Evolutionary conservation across 2,329 filamentous ascomycete genomes (phyloP), one percentile per base, ranked within the genome.

Genomic region (Talaromyces rugulosus): DNA sequence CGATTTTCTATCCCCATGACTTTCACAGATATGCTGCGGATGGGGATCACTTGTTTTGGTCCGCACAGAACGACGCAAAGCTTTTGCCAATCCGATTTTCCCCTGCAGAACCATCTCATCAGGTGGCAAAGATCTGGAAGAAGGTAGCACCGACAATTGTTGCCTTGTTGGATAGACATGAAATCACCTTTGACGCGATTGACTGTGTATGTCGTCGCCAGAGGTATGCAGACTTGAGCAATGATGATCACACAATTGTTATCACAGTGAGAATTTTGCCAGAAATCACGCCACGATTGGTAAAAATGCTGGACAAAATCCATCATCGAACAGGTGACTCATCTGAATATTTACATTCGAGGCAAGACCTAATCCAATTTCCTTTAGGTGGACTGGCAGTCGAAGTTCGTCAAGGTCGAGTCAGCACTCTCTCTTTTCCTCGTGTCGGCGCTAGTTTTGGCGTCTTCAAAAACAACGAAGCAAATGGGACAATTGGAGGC

Each of bases 201-300:
- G 61, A 62, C 16, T 62, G 51, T 53, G 30, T 56, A 1, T 53
- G 57, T 23, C 55, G 53, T 30, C 56, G 51, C 2, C 57, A 44
- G 27, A n/a, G 23, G 4, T 16, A 14, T 8, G 33, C 44, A 6
- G 33, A 16, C 6, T 5, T 58, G 23, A 6, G 56, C 11, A 28
- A 52, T 47, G 52, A 59, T 44, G 53, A 47, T n/a, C 56, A 62
- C 51, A 51, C 52, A 7, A n/a, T 62, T 36, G 57, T 62, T 1
- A 59, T 62, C 23, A 62, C 61, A 5, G 7, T 59, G 9, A 30
- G 31, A 16, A 31, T 8, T 5, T 44, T 59, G 31, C 57, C 61
- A 23, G 56, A 27, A 1, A 51, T 47, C 3, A 34, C 16, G 7
- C 16, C 6, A 8, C 2, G 7, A 9, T 27, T 62, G 27, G n/a